These are phyloP conservation scores for Ceraceosorus bombacis DNA, from an alignment of 1,284 basidiomycete species.

Conservation along the genomic window DNA sequence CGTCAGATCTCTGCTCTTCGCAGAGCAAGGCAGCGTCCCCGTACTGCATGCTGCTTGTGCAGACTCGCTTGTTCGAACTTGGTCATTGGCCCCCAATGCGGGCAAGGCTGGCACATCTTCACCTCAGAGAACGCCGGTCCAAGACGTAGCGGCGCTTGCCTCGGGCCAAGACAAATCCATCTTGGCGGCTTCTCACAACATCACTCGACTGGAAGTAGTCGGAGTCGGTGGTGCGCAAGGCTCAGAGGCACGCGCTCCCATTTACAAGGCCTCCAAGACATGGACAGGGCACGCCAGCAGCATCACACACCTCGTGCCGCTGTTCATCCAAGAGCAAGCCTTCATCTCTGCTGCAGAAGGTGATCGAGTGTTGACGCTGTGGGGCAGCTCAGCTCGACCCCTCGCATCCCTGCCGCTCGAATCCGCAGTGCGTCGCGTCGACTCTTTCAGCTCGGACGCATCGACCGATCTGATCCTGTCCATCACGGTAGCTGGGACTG, in stretches of 20 bases:
- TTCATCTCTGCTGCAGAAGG: conserved; percentile 67
- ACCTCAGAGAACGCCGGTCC: conserved; percentile 5
- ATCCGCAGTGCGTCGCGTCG: conserved; percentile 45
- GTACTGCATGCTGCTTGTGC: conserved; percentile 27
- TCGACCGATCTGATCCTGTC: conserved; percentile 45
- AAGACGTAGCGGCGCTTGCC: neutral
- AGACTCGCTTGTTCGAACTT: conserved; percentile 25
- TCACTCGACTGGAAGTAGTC: neutral
- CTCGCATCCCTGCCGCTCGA: conserved; percentile 48
- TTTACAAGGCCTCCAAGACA: too few relatives aligned
- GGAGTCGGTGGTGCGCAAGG: conserved; percentile 10
- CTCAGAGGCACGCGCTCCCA: conserved; percentile 1
- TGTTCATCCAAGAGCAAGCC: conserved; percentile 43
- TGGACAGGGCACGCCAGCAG: conserved; percentile 14
- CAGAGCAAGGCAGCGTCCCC: conserved; percentile 8
- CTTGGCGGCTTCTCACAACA: conserved; percentile 1
- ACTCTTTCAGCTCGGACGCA: conserved; percentile 20
- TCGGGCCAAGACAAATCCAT: neutral
- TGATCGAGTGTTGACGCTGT: conserved; percentile 66
- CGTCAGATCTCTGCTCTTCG: conserved; percentile 24
- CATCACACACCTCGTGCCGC: conserved; percentile 36
- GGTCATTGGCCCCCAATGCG: conserved; percentile 8
- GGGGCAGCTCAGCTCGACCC: conserved; percentile 50
- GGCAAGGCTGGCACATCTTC: conserved; percentile 18
- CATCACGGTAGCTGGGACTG: conserved; percentile 46